phyloP scores from a whole-genome alignment of 2,329 filamentous ascomycete genomes.

The Acephala macrosclerotiorum region DNA sequence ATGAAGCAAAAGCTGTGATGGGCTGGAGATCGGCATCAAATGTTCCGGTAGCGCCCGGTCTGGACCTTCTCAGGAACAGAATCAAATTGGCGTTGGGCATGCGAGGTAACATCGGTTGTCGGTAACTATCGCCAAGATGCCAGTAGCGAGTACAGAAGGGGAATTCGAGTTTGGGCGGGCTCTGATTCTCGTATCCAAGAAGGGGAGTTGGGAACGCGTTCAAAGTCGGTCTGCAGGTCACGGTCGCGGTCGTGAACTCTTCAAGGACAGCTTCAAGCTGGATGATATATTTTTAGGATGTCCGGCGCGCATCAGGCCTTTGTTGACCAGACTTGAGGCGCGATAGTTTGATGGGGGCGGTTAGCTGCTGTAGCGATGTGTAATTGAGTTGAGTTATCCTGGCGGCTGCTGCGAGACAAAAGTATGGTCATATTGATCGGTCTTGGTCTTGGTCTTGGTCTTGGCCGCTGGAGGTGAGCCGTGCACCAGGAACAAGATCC shows the following conservation, averaged over 20 bases:
- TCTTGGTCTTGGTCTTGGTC: neutral
- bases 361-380: neutral
- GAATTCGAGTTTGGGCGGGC: neutral
- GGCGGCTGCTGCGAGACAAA: neutral
- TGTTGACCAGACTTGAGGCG: neutral
- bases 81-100: neutral
- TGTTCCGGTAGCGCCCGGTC: constrained; percentile 8
- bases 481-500: constrained; percentile 10
- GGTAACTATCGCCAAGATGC: neutral
- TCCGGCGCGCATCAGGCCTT: neutral
- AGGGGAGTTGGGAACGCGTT: neutral
- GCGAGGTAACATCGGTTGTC: neutral
- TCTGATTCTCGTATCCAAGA: constrained; percentile 8
- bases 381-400: too few relatives aligned
- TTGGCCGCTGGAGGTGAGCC: constrained; percentile 2
- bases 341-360: neutral
- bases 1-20: neutral
- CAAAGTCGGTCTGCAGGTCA: neutral
- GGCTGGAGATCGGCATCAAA: constrained; percentile 2
- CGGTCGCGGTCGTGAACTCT: neutral
- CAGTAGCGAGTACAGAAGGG: neutral
- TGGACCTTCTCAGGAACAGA: constrained; percentile 9
- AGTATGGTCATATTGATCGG: neutral
- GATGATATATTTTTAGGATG: neutral
- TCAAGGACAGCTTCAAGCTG: neutral